phyloP scores from a whole-genome alignment of 148 eudicot species.

The Polygonum maritimum region DNA sequence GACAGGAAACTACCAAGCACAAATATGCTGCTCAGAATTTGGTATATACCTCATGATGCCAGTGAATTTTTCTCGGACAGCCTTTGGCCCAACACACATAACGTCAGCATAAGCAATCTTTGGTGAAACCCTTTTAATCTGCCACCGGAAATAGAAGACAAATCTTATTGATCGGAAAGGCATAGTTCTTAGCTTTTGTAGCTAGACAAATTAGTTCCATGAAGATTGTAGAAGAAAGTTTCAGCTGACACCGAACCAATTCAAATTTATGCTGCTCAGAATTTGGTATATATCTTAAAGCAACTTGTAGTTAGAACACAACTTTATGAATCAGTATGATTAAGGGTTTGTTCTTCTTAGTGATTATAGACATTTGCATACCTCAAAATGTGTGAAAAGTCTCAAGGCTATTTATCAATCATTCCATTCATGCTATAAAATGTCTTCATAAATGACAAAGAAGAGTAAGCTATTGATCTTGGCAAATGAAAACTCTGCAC shows the following conservation, averaged over 20 bases:
- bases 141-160: constrained; percentile 13
- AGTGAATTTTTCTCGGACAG: constrained; percentile 79
- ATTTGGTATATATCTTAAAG: no score
- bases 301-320: not conserved
- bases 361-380: no score
- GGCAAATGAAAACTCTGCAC: no score
- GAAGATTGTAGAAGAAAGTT: not conserved
- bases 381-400: no score
- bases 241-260: not conserved
- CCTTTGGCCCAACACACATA: constrained; percentile 80
- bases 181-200: not conserved
- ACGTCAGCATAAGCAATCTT: constrained; percentile 85
- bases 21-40: not conserved
- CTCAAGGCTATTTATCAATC: no score
- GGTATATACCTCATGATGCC: constrained; percentile 70
- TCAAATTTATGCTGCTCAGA: no score
- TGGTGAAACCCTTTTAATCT: constrained; percentile 91
- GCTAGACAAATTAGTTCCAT: not conserved
- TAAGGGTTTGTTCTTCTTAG: no score
- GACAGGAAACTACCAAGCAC: no score
- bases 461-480: no score
- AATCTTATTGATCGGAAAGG: not conserved
- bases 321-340: not conserved
- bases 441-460: no score
- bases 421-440: no score